These are phyloP conservation scores for Alternaria arborescens DNA, from an alignment of 2,329 filamentous ascomycete species.

Conservation along the genomic window DNA sequence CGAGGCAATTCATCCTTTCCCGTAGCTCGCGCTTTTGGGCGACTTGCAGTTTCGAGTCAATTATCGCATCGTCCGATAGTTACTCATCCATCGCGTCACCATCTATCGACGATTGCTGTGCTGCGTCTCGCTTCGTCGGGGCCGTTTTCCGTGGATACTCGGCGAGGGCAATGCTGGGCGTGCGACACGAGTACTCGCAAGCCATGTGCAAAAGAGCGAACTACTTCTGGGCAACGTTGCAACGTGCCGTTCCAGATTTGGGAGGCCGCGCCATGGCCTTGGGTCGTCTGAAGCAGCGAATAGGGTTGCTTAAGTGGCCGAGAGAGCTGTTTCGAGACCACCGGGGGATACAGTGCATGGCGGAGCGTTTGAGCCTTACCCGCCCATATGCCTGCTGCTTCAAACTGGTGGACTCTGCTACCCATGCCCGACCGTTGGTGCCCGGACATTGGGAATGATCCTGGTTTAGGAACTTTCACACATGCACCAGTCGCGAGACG, in stretches of 20 bases:
- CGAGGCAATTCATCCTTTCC: conserved; percentile 16
- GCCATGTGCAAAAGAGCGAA: conserved; percentile 22
- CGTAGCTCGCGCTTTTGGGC: conserved; percentile 21
- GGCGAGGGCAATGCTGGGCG: conserved; percentile 20
- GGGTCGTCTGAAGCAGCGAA: conserved; percentile 21
- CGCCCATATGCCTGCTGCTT: conserved; percentile 18
- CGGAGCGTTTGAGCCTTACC: conserved; percentile 29
- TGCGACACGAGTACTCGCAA: conserved; percentile 9
- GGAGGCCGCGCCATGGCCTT: conserved; percentile 26
- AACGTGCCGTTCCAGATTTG: conserved; percentile 29
- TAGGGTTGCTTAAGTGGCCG: conserved; percentile 10
- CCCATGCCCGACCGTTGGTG: conserved; percentile 23
- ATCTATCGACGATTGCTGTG: conserved; percentile 8
- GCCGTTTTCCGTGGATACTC: conserved; percentile 19
- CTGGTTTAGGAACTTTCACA: conserved; percentile 12
- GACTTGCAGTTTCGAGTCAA: conserved; percentile 21
- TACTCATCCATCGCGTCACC: conserved; percentile 11
- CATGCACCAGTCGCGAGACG: conserved; percentile 22
- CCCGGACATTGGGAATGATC: conserved; percentile 19
- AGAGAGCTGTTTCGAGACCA: conserved; percentile 7
- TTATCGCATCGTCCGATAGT: conserved; percentile 34
- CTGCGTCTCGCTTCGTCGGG: conserved; percentile 14
- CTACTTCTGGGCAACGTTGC: conserved; percentile 34
- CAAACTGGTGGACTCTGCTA: conserved; percentile 1
- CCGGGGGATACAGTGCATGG: conserved; percentile 37